phyloP scores from a whole-genome alignment of 108 stramenopile genomes.

The Nitzschia putrida region DNA sequence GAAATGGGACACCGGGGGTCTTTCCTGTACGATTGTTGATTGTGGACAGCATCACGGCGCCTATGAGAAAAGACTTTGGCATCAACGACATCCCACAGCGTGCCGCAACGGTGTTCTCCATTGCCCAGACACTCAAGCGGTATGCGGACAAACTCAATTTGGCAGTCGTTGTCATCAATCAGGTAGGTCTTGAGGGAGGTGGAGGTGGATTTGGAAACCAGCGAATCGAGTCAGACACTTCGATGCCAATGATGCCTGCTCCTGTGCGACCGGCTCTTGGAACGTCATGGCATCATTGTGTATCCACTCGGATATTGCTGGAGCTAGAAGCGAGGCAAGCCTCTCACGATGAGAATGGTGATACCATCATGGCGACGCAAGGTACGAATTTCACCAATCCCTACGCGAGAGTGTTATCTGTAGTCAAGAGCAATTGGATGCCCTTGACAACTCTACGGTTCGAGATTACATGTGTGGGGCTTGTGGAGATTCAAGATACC shows the following conservation, averaged over 20 bases:
- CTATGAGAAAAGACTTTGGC: constrained; percentile 67
- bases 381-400: background rate
- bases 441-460: constrained; percentile 12
- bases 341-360: background rate
- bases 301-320: constrained; percentile 67
- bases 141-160: constrained; percentile 68
- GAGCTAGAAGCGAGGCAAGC: constrained; percentile 25
- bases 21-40: constrained; percentile 69
- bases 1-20: constrained; percentile 37
- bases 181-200: constrained; percentile 49
- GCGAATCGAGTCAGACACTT: constrained; percentile 9
- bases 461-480: constrained; percentile 25
- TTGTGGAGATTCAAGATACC: background rate
- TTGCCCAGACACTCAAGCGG: constrained; percentile 69
- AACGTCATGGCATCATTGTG: constrained; percentile 86
- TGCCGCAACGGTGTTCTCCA: constrained; percentile 59
- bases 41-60: constrained; percentile 88
- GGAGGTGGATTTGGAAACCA: constrained; percentile 3
- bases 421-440: constrained; percentile 54
- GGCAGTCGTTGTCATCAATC: constrained; percentile 81
- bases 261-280: constrained; percentile 70
- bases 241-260: background rate
- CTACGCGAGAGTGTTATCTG: constrained; percentile 4
- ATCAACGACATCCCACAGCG: constrained; percentile 45
- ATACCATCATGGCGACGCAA: background rate